Evolutionary conservation across 495 filamentous ascomycete genomes (phyloP).

Genomic region (Podospora australis): DNA sequence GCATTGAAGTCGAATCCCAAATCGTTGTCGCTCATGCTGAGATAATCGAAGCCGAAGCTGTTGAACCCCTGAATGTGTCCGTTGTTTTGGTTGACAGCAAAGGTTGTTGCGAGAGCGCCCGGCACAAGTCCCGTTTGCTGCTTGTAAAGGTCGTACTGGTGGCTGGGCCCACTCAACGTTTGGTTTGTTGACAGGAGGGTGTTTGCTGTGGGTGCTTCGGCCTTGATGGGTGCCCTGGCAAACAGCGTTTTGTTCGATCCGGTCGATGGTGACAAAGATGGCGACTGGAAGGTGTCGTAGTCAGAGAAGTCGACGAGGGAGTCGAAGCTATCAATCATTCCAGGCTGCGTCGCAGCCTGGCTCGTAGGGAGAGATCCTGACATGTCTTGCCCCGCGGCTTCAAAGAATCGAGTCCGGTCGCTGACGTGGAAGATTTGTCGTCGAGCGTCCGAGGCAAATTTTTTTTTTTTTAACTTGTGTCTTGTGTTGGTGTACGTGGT

Average conservation of each 20-base stretch:
- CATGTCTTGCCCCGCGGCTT: constrained; percentile 7
- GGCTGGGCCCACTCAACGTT: constrained; percentile 69
- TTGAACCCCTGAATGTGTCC: constrained; percentile 47
- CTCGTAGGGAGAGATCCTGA: constrained; percentile 26
- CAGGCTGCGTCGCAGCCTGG: constrained; percentile 14
- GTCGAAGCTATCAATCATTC: constrained; percentile 20
- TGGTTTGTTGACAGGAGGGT: constrained; percentile 41
- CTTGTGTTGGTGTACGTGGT: background rate
- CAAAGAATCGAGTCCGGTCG: background rate
- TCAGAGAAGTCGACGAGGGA: constrained; percentile 42
- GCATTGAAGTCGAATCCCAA: constrained; percentile 56
- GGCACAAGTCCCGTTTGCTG: constrained; percentile 86
- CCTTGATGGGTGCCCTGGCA: constrained; percentile 29
- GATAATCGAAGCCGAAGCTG: constrained; percentile 46
- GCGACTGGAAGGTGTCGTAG: constrained; percentile 43
- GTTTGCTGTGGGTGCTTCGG: constrained; percentile 28
- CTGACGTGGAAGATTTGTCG: background rate
- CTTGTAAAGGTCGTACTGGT: constrained; percentile 85
- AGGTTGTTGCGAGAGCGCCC: constrained; percentile 63
- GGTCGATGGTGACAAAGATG: constrained; percentile 42
- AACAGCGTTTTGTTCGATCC: constrained; percentile 30
- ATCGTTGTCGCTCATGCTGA: constrained; percentile 40
- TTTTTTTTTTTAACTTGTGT: constrained; percentile 1
- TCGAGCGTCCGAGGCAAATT: background rate
- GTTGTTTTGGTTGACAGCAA: constrained; percentile 57